Evolutionary conservation across 371 early-diverging fungal species (phyloP), one percentile per base, ranked within the genome.

Genomic region (Rhizopus delemar): DNA sequence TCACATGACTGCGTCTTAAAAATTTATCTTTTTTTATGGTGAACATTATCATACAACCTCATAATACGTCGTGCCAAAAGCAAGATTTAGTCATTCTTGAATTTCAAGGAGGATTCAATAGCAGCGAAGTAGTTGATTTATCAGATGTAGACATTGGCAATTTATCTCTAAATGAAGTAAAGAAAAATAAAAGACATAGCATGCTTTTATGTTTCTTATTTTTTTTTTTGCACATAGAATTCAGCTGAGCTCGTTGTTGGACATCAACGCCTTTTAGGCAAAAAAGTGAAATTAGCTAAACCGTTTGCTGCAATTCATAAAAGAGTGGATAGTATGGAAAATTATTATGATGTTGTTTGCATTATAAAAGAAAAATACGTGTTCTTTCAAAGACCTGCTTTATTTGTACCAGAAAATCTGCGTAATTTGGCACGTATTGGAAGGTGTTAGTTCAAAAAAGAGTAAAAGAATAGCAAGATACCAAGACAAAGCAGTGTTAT

Each of bases 271-370:
- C 63, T 82, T 8, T 64, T 70, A 36, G 83, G 83, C 15, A 69
- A 70, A 55, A 69, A 69, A 28, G 77, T 77, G 4, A 60, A 63
- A 32, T 65, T 82, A 15, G 15, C 61, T 1, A 81, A 77, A 53
- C 86, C 86, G 2, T 60, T 81, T 22, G 86, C 84, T 3, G 76
- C 84, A 7, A 65, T 86, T 29, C 66, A 68, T 13, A 78, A 78
- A 51, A 60, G 63, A 16, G 49, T 31, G 8, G 60, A 66, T 43
- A 43, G 39, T 3, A 63, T 69, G 67, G 56, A 48, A 33, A 74
- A 68, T n/a, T 35, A 39, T 8, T 84, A 78, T 60, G 78, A 83
- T 15, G 77, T 81, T 11, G 79, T 78, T 1, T 60, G 71, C 1
- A 68, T 86, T 6, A 13, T 86, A 8, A 54, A 71, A 51, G 75